Evolutionary conservation across 2,329 filamentous ascomycete species (phyloP).

Genomic region (Eurotiales sp.): DNA sequence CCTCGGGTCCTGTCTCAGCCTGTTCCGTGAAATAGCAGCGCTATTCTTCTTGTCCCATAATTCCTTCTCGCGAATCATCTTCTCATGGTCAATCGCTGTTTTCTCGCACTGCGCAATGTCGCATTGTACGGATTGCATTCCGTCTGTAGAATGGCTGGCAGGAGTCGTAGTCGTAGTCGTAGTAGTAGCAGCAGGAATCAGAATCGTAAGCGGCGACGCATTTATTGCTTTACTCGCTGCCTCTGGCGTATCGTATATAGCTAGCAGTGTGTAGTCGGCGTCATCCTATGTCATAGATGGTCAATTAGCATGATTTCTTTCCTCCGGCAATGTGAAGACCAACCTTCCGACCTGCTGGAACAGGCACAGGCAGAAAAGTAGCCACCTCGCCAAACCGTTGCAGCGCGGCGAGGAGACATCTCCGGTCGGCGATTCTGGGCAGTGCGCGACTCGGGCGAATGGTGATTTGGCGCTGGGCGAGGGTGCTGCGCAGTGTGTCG

Average conservation of each 20-base stretch:
- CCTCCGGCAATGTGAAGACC: too few species aligned
- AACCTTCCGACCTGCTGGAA: too few species aligned
- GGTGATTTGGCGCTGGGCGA: conserved; percentile 25
- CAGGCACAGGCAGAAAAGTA: conserved; percentile 34
- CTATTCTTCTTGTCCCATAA: neutral
- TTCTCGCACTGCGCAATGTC: neutral
- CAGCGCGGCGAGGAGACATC: conserved; percentile 31
- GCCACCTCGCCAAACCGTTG: conserved; percentile 41
- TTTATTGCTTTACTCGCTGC: conserved; percentile 31
- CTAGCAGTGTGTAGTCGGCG: conserved; percentile 24
- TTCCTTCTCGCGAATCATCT: neutral
- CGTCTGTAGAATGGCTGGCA: neutral
- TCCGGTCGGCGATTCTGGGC: conserved; percentile 30
- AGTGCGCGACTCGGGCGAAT: conserved; percentile 28
- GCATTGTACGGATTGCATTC: neutral
- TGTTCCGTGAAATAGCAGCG: neutral
- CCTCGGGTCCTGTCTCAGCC: conserved; percentile 1
- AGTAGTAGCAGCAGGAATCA: neutral
- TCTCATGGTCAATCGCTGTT: neutral
- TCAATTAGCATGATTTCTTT: too few species aligned
- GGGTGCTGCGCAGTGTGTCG: neutral
- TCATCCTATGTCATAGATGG: conserved; percentile 19
- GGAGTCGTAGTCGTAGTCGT: neutral
- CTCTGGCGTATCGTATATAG: conserved; percentile 35
- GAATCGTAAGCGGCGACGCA: conserved; percentile 20